phyloP scores from a whole-genome alignment of 345 rosid species.

The Citrus unshiu region DNA sequence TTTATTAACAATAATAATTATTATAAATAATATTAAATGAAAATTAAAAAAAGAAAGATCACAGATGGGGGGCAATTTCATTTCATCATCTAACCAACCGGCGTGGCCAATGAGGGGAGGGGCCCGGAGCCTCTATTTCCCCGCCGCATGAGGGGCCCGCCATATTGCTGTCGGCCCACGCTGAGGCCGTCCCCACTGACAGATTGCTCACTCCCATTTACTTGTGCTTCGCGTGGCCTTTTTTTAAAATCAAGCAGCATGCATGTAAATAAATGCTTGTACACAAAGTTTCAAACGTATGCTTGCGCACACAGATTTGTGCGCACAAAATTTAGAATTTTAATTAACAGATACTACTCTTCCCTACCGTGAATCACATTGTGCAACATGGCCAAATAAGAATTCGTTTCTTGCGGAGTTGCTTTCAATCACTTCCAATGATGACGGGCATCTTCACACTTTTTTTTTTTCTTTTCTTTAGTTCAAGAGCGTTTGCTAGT shows the following conservation, averaged over 20 bases:
- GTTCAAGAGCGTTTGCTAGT: no score
- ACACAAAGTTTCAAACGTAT: neutral
- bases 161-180: constrained; percentile 43
- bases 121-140: constrained; percentile 23
- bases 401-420: neutral
- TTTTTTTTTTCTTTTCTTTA: no score
- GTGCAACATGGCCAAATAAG: neutral
- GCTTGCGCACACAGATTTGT: neutral
- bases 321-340: neutral
- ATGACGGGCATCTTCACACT: neutral
- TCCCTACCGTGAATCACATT: neutral
- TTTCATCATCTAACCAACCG: neutral
- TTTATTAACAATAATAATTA: no score
- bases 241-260: neutral
- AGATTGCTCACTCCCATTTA: constrained; percentile 20
- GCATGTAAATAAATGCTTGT: neutral
- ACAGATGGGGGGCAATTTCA: neutral
- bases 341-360: no score
- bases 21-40: no score
- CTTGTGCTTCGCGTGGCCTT: constrained; percentile 34
- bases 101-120: neutral
- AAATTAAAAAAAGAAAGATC: neutral
- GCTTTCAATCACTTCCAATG: neutral
- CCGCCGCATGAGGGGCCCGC: constrained; percentile 40
- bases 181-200: constrained; percentile 24